Base-by-base conservation (phyloP, 805 yeast genomes). In the Suhomyces sp. region DNA sequence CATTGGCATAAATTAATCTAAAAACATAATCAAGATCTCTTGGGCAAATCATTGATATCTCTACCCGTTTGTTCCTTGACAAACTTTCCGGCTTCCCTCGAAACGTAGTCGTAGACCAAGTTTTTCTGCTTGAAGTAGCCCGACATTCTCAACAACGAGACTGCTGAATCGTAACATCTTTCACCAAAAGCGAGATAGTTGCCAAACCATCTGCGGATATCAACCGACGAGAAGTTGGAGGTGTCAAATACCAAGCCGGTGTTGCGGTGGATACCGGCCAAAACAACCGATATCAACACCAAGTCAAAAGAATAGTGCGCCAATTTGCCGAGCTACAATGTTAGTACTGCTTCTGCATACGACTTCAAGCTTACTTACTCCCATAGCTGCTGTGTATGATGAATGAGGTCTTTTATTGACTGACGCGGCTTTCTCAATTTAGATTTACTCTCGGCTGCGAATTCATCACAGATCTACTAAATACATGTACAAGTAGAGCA, bases 191-290 rank as follows among this genome's bases (percentile, higher is more conserved):
- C 64, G 29, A 87, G 70, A 57, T 83, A 85, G 51, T 77, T 77
- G 19, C 76, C 74, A 44, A 86, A 67, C 73, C 82, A 78, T 33
- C 72, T 67, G 10, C 83, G 71, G 57, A 79, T 59, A 53, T 69
- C 69, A 55, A 67, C 62, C 56, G 85, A 78, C 17, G 83, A 82
- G 50, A 83, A 75, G 49, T 69, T 65, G 31, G 73, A 63, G 6
- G 85, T 75, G 65, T 82, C 76, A 68, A 84, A 66, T 55, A 80
- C 80, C 46, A 85, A 74, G 0, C 97, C 97, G 0, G 97, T 88
- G 56, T 88, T 85, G 56, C 90, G 80, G 66, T 90, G 87, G 50
- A 92, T 79, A 3, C 96, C 96, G 0, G 97, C 97, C 44, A 93
- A 73, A 12, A 92, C 76, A 66, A 94, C 83, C 2, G 97, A 88